Evolutionary conservation across 2,329 filamentous ascomycete species (phyloP).

Genomic region (Lachnellula cervina): DNA sequence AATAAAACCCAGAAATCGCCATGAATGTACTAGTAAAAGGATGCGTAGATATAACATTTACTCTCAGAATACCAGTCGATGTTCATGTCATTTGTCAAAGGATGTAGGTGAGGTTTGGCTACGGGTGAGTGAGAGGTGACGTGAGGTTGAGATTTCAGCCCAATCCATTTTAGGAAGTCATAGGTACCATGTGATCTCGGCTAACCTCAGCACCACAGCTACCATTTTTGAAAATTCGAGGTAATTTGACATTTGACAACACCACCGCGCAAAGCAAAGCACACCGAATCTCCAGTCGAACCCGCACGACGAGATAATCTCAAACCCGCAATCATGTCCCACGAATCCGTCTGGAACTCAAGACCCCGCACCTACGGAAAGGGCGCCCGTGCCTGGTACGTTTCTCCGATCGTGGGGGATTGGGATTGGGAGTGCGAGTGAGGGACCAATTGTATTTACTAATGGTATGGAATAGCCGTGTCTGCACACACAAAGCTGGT

Average conservation of each 20-base stretch:
- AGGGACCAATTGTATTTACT: constrained; percentile 2
- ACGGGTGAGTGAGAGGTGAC: too few relatives aligned
- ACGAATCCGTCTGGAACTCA: constrained; percentile 99
- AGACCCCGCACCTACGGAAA: constrained; percentile 97
- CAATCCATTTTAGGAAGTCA: too few relatives aligned
- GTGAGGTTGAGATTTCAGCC: too few relatives aligned
- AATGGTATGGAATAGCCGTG: constrained; percentile 50
- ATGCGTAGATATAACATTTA: too few relatives aligned
- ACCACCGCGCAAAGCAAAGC: neutral
- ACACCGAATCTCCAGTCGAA: neutral
- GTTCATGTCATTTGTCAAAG: too few relatives aligned
- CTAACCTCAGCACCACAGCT: too few relatives aligned
- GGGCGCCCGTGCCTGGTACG: constrained; percentile 90
- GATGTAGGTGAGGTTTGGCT: too few relatives aligned
- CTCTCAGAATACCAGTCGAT: too few relatives aligned
- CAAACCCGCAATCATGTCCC: constrained; percentile 58
- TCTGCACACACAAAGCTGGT: constrained; percentile 95
- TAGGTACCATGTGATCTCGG: too few relatives aligned
- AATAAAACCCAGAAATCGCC: too few relatives aligned
- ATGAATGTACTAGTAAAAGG: too few relatives aligned
- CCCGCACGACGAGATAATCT: neutral
- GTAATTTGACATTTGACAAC: neutral
- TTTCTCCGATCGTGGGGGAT: constrained; percentile 28
- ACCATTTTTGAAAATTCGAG: too few relatives aligned
- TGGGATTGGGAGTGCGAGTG: neutral